Conservation (phyloP, 306 rosid genomes). For the Acacia melanoxylon region DNA sequence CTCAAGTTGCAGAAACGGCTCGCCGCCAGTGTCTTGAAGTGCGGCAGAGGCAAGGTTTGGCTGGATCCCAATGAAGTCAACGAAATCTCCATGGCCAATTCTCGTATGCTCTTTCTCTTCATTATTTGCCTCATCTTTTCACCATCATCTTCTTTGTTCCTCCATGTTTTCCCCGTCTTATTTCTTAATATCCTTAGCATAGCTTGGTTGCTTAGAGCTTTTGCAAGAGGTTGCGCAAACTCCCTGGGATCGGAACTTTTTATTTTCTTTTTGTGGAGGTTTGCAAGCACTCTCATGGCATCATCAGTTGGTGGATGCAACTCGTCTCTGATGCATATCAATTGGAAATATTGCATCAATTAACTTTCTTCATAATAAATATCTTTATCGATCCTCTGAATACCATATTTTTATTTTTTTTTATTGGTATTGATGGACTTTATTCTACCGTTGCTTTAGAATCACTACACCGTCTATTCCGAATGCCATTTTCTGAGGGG, state of each 20-base stretch:
- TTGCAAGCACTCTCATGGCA: not conserved
- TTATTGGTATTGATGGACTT: not conserved
- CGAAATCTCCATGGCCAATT: slow-evolving; percentile 98
- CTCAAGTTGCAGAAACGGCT: slow-evolving; percentile 95
- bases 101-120: slow-evolving; percentile 50
- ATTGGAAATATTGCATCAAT: not conserved
- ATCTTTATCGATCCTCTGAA: not conserved
- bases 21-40: slow-evolving; percentile 88
- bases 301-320: not conserved
- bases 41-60: slow-evolving; percentile 97
- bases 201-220: not conserved
- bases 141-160: not conserved
- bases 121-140: too few relatives aligned
- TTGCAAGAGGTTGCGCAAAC: not conserved
- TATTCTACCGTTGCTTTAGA: not conserved
- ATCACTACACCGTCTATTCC: not conserved
- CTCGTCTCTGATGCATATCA: not conserved
- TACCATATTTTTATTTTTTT: not conserved
- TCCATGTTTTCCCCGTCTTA: not conserved
- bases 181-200: not conserved
- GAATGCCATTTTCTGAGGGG: not conserved
- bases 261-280: not conserved
- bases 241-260: not conserved
- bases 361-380: not conserved
- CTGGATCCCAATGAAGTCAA: slow-evolving; percentile 93